Conservation (phyloP, 148 eudicot genomes). For the Camellia granthamiana region DNA sequence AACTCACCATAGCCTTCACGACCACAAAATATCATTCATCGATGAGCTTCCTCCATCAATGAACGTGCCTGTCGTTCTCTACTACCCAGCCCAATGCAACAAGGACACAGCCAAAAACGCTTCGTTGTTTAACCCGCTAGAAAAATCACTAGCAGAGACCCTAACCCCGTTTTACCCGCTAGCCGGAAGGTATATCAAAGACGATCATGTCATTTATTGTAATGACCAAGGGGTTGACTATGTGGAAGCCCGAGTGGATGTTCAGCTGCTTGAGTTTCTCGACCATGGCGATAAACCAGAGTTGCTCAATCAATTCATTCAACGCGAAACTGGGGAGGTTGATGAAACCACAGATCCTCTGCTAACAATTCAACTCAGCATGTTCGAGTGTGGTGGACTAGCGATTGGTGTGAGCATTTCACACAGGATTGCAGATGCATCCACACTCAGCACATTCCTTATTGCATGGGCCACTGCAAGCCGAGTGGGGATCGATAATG, state of each 20-base stretch:
- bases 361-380: too few relatives aligned
- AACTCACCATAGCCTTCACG: too few relatives aligned
- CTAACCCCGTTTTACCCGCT: conserved; percentile 23
- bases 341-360: neutral
- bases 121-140: neutral
- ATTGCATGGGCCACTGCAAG: too few relatives aligned
- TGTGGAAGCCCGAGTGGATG: neutral
- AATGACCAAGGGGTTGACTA: conserved; percentile 21
- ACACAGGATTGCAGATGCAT: too few relatives aligned
- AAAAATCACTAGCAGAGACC: neutral
- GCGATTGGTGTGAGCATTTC: too few relatives aligned
- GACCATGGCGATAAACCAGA: neutral
- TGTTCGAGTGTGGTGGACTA: too few relatives aligned
- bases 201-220: neutral
- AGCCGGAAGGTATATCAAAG: conserved; percentile 16
- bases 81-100: neutral
- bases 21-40: too few relatives aligned
- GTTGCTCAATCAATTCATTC: conserved; percentile 4
- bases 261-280: neutral
- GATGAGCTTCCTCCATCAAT: too few relatives aligned
- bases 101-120: too few relatives aligned
- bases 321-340: neutral
- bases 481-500: too few relatives aligned
- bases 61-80: conserved; percentile 5
- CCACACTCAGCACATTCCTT: too few relatives aligned